phyloP scores from a whole-genome alignment of 352 stramenopile species.

The Globisporangium uncinulatum region DNA sequence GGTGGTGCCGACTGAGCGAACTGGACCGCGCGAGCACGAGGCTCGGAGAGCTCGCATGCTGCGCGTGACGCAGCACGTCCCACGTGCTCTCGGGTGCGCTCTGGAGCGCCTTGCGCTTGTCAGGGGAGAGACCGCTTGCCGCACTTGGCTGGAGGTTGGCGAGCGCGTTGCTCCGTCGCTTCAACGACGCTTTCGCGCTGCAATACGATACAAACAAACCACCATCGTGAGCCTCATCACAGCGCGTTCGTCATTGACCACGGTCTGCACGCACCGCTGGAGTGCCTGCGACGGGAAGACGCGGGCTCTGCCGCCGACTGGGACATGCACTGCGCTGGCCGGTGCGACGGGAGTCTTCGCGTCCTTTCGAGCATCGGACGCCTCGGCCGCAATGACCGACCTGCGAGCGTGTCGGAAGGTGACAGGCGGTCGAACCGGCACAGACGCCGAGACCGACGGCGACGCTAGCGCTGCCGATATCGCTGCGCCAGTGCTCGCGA shows the following conservation, averaged over 20 bases:
- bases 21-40: too few species aligned
- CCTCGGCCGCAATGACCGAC: background rate
- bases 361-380: background rate
- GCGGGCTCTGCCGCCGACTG: constrained; percentile 30
- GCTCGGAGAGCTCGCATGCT: background rate
- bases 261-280: constrained; percentile 7
- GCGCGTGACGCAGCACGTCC: constrained; percentile 15
- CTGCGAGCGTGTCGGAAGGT: background rate
- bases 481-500: constrained; percentile 2
- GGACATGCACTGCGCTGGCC: constrained; percentile 11
- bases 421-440: background rate
- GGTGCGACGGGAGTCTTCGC: background rate
- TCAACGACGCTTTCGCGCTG: constrained; percentile 20
- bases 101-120: constrained; percentile 14
- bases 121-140: constrained; percentile 5
- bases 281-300: constrained; percentile 24
- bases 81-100: constrained; percentile 15
- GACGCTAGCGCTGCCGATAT: background rate
- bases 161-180: constrained; percentile 25
- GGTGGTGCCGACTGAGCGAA: background rate
- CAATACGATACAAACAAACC: background rate
- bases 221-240: background rate
- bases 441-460: background rate
- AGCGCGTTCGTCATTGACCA: background rate
- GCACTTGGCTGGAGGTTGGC: constrained; percentile 21